Evolutionary conservation across 345 rosid species (phyloP).

Genomic region (Moricandia moricandioides): DNA sequence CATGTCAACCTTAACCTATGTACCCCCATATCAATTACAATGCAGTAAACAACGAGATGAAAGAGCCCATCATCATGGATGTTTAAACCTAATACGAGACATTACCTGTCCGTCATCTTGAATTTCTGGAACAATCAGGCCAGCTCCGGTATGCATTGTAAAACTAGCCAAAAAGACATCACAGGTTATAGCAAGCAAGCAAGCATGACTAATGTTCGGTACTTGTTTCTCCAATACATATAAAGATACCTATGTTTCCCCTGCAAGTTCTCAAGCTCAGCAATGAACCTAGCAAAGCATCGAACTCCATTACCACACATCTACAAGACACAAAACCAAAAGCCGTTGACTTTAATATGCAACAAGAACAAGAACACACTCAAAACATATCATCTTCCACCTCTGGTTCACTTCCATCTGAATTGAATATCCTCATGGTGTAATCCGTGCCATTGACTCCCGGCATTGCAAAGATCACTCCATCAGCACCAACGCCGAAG

Average conservation of each 20-base stretch:
- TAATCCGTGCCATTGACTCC: conserved; percentile 81
- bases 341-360: not conserved
- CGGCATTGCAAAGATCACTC: conserved; percentile 90
- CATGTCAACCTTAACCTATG: conserved; percentile 94
- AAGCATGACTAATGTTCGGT: not conserved
- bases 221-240: not conserved
- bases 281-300: conserved; percentile 86
- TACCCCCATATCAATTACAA: not conserved
- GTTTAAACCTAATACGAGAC: not conserved
- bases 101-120: conserved; percentile 64
- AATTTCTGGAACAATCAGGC: conserved; percentile 87
- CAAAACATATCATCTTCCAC: conserved; percentile 17
- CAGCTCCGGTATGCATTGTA: conserved; percentile 89
- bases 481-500: conserved; percentile 97
- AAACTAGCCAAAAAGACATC: conserved; percentile 45
- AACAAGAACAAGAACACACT: not conserved
- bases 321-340: conserved; percentile 16
- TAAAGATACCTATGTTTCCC: conserved; percentile 61
- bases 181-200: conserved; percentile 1
- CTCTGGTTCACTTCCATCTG: conserved; percentile 98
- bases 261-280: conserved; percentile 71
- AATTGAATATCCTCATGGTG: conserved; percentile 87
- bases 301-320: conserved; percentile 97
- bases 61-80: not conserved
- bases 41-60: conserved; percentile 2